Conservation (phyloP, 306 rosid species). For the Carpinus viminea region DNA sequence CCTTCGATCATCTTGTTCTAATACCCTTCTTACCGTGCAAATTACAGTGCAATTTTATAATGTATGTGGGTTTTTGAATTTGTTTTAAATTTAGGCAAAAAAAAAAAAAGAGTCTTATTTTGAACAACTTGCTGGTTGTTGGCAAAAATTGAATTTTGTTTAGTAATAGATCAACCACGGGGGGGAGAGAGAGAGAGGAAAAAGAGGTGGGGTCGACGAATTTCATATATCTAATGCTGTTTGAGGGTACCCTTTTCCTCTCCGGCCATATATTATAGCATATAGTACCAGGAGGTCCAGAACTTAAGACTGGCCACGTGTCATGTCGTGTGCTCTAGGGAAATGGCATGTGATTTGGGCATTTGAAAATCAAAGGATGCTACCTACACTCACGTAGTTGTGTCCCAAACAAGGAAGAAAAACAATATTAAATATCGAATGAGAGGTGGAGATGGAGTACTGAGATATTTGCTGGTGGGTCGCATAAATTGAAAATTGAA, state of each 20-base stretch:
- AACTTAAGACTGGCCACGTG: slow-evolving; percentile 53
- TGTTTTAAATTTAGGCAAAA: no score
- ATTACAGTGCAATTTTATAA: not conserved
- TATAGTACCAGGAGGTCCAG: slow-evolving; percentile 26
- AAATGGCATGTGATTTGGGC: slow-evolving; percentile 72
- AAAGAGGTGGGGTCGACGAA: not conserved
- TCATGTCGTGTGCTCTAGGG: slow-evolving; percentile 58
- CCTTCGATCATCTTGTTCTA: no score
- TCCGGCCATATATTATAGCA: slow-evolving; percentile 12
- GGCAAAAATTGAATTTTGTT: slow-evolving; percentile 25
- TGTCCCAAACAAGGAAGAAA: slow-evolving; percentile 46
- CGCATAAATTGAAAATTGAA: slow-evolving; percentile 15
- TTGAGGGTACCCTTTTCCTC: slow-evolving; percentile 34
- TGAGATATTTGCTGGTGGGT: slow-evolving; percentile 14
- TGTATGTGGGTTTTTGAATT: not conserved
- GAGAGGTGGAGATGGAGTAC: slow-evolving; percentile 4
- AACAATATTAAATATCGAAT: slow-evolving; percentile 5
- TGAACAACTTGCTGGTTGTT: slow-evolving; percentile 39
- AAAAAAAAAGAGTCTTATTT: not conserved
- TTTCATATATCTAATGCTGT: slow-evolving; percentile 48
- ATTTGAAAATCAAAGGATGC: slow-evolving; percentile 30
- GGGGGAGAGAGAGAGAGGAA: not conserved
- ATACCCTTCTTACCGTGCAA: not conserved
- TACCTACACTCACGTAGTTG: slow-evolving; percentile 45
- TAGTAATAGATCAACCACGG: not conserved